Evolutionary conservation across 352 stramenopile species (phyloP), one percentile per base, ranked within the genome.

Genomic region (Globisporangium camurandrum): DNA sequence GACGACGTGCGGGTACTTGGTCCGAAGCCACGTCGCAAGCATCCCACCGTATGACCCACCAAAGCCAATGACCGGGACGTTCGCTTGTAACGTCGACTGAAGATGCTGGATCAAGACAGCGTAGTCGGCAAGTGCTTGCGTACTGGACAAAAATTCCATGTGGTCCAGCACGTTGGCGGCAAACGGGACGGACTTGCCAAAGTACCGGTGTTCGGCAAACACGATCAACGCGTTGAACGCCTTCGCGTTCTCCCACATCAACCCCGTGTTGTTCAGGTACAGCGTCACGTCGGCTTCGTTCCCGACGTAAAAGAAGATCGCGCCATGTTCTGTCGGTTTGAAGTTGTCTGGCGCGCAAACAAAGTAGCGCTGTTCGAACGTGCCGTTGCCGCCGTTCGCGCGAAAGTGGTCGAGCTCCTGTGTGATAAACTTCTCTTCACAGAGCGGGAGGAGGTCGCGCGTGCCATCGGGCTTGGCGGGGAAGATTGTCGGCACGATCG

Each of bases 21-120:
- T 86, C 24, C 92, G 77, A 52, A 96, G 77, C 84, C 88, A 98
- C 26, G 81, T 64, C 49, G 68, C 77, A 27, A 98, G 77, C 93
- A 98, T 98, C 30, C 93, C 93, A 20, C 92, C 92, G 56, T 98
- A 98, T n/a, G 69, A 93, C 28, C 80, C 93, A 31, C 93, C 93
- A 75, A 97, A 97, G 28, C 73, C 81, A 47, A 98, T 83, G 1
- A 97, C 80, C 0, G 88, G 69, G 11, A 78, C 70, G 20, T 82
- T 59, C 33, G 62, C 45, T 48, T 74, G 54, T 23, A 85, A 59
- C 33, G 33, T 19, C 4, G 22, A 5, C 24, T 85, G 80, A 19
- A 90, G 42, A 16, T 51, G 22, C 17, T 75, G 45, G 8, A 92
- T 57, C 9, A 92, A 53, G 53, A 72, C 62, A 0, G 74, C 68